Percentiles rank a stretch among this genome's conserved stretches.
Evolutionary conservation across 2,329 filamentous ascomycete genomes (phyloP).

Genomic region (Ceratocystis variospora): DNA sequence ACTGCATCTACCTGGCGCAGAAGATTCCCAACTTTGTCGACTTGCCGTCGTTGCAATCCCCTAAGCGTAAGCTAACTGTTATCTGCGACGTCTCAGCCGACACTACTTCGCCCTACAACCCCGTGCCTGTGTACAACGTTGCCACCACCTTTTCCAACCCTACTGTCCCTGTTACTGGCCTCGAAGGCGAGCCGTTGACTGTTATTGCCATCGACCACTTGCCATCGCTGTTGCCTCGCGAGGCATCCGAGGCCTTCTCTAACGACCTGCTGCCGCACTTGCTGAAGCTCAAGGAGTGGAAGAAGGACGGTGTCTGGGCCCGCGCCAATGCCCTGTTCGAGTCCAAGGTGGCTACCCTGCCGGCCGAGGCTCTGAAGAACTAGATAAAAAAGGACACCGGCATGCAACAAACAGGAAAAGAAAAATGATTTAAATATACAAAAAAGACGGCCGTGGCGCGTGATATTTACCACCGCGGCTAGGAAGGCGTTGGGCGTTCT

Average conservation of each 20-base stretch:
- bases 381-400: neutral
- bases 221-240: slow-evolving; percentile 68
- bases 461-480: neutral
- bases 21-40: slow-evolving; percentile 74
- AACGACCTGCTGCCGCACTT: slow-evolving; percentile 64
- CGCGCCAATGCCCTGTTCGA: slow-evolving; percentile 73
- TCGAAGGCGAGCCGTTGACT: slow-evolving; percentile 46
- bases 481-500: slow-evolving; percentile 2
- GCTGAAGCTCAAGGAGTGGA: slow-evolving; percentile 61
- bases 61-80: slow-evolving; percentile 60
- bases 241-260: slow-evolving; percentile 77
- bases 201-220: slow-evolving; percentile 86
- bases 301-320: slow-evolving; percentile 63
- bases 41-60: slow-evolving; percentile 49
- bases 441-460: neutral
- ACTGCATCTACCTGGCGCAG: slow-evolving; percentile 74
- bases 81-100: slow-evolving; percentile 70
- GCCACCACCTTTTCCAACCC: slow-evolving; percentile 80
- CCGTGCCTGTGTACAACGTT: slow-evolving; percentile 65
- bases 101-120: slow-evolving; percentile 57
- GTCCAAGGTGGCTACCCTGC: slow-evolving; percentile 62
- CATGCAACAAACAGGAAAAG: slow-evolving; percentile 7
- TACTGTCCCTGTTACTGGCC: slow-evolving; percentile 59
- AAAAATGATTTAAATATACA: neutral
- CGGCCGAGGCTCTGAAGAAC: slow-evolving; percentile 28